phyloP scores from a whole-genome alignment of 176 grass and related monocot species.

The Alloteropsis semialata region DNA sequence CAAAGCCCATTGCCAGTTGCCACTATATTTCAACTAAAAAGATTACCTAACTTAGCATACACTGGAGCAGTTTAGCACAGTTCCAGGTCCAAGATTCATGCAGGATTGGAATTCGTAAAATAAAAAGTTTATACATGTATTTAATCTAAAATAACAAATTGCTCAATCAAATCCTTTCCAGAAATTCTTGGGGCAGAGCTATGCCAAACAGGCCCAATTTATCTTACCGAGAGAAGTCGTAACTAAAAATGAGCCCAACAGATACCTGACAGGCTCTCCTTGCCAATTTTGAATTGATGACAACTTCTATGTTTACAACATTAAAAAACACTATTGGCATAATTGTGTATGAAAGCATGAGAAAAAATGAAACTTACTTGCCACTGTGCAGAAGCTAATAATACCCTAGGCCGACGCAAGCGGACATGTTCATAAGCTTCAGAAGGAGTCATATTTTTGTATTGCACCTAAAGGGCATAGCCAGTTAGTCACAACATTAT shows the following conservation, averaged over 20 bases:
- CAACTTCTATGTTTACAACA: neutral
- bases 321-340: neutral
- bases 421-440: slow-evolving; percentile 85
- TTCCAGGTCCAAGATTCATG: too few species aligned
- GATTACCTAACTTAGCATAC: neutral
- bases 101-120: too few species aligned
- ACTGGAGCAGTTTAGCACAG: neutral
- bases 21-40: neutral
- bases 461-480: slow-evolving; percentile 61
- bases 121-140: too few species aligned
- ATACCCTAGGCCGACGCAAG: slow-evolving; percentile 71
- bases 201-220: neutral
- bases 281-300: neutral
- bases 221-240: neutral
- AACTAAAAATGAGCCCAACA: neutral
- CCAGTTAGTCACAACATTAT: neutral
- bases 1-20: neutral
- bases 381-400: slow-evolving; percentile 79
- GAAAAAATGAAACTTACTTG: slow-evolving; percentile 45
- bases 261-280: neutral
- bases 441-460: slow-evolving; percentile 77
- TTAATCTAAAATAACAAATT: too few species aligned
- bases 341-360: neutral
- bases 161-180: too few species aligned
- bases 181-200: too few species aligned